These are phyloP conservation scores for Cicer bijugum DNA, from an alignment of 306 rosid species.

Conservation along the genomic window DNA sequence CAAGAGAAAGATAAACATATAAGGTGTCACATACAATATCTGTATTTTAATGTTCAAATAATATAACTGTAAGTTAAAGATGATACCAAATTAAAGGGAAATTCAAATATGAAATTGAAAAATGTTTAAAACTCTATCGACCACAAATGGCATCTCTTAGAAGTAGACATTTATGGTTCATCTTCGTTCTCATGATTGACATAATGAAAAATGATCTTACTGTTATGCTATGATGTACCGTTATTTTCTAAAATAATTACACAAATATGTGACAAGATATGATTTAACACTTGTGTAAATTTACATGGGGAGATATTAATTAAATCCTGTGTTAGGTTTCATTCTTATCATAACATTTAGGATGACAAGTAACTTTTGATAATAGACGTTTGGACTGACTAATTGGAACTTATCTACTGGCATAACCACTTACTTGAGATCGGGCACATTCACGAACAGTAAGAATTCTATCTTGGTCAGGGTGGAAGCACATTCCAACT, in stretches of 20 bases:
- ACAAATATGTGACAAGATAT: not conserved
- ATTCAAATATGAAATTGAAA: no score
- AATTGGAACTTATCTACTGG: no score
- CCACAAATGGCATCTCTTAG: no score
- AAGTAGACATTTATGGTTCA: no score
- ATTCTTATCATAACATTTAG: constrained; percentile 26
- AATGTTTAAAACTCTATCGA: no score
- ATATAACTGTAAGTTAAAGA: not conserved
- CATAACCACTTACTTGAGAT: constrained; percentile 71
- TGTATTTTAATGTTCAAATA: no score
- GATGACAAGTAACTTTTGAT: constrained; percentile 1
- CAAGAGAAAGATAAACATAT: no score
- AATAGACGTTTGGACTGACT: not conserved
- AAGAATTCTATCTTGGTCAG: constrained; percentile 91
- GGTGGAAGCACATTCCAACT: constrained; percentile 99
- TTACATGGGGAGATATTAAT: no score
- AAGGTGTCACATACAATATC: no score
- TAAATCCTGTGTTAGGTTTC: not conserved
- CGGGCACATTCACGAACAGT: constrained; percentile 97
- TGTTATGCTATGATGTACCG: not conserved
- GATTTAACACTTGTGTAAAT: not conserved
- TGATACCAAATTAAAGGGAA: not conserved
- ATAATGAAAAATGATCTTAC: not conserved
- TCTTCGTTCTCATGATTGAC: no score
- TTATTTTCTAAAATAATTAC: not conserved